Percentiles rank a stretch among this genome's conserved stretches.
Conservation (phyloP, 1,284 basidiomycete genomes). For the Cystobasidium sp. region DNA sequence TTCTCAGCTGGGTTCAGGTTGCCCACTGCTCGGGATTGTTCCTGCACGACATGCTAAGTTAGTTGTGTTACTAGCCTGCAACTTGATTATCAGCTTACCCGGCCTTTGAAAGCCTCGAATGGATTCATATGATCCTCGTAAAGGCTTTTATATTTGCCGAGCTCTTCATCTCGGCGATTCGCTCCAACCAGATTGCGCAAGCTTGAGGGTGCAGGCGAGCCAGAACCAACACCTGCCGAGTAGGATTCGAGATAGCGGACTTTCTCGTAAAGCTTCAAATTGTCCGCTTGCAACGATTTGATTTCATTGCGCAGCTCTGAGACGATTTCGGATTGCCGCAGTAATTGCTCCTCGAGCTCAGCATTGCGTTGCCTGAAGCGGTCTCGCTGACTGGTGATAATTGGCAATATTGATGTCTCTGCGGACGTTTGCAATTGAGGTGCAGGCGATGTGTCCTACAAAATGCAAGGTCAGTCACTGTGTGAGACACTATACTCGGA, state of each 20-base stretch:
- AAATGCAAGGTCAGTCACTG: slow-evolving; percentile 4
- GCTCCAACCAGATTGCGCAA: slow-evolving; percentile 45
- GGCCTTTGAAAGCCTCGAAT: slow-evolving; percentile 92
- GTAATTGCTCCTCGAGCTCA: slow-evolving; percentile 95
- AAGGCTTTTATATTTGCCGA: slow-evolving; percentile 84
- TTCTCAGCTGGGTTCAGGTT: slow-evolving; percentile 90
- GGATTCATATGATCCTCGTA: slow-evolving; percentile 98
- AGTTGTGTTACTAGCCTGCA: not conserved
- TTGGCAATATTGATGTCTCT: slow-evolving; percentile 89
- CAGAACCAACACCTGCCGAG: slow-evolving; percentile 63
- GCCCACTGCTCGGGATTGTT: slow-evolving; percentile 87
- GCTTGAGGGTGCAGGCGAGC: slow-evolving; percentile 15
- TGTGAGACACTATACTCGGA: not conserved
- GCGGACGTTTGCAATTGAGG: slow-evolving; percentile 54
- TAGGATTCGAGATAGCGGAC: slow-evolving; percentile 96
- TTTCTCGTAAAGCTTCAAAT: slow-evolving; percentile 94
- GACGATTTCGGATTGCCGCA: slow-evolving; percentile 89
- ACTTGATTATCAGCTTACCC: slow-evolving; percentile 65
- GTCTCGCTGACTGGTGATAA: slow-evolving; percentile 94
- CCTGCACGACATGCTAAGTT: slow-evolving; percentile 62
- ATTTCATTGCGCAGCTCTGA: slow-evolving; percentile 86
- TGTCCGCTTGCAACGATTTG: slow-evolving; percentile 85
- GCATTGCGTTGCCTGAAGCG: slow-evolving; percentile 93
- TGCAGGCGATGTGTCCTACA: slow-evolving; percentile 27
- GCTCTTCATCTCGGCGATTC: slow-evolving; percentile 65